phyloP scores from a whole-genome alignment of 306 rosid genomes.

The Trifolium fragiferum region DNA sequence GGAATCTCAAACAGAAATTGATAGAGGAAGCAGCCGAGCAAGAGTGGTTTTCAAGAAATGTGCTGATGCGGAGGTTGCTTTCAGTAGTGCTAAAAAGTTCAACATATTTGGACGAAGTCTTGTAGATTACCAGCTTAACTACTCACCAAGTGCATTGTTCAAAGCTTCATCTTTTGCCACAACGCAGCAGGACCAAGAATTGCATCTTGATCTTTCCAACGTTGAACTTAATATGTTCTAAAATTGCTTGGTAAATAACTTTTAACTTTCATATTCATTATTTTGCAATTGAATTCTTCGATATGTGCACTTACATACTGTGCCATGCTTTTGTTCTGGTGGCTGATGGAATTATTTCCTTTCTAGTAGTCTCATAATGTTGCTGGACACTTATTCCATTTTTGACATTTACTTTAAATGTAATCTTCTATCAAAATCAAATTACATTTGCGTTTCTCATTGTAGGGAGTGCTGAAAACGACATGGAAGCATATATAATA shows the following conservation, averaged over 20 bases:
- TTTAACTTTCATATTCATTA: conserved; percentile 28
- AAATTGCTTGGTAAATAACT: conserved; percentile 52
- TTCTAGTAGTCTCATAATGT: not conserved
- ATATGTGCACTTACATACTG: not conserved
- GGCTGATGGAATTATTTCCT: conserved; percentile 37
- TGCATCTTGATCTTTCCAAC: conserved; percentile 72
- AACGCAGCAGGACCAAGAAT: conserved; percentile 71
- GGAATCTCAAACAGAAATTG: conserved; percentile 91
- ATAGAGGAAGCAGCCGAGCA: conserved; percentile 75
- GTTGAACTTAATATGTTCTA: conserved; percentile 63
- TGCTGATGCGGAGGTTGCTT: conserved; percentile 84
- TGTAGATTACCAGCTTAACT: conserved; percentile 82
- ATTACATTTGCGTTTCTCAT: not conserved
- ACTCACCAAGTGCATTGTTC: conserved; percentile 68
- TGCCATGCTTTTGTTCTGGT: conserved; percentile 22
- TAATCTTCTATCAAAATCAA: not conserved
- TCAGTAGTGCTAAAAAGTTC: conserved; percentile 79
- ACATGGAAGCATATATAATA: not conserved
- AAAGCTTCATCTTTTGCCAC: conserved; percentile 61
- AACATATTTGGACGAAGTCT: conserved; percentile 75
- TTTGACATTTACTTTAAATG: conserved; percentile 18
- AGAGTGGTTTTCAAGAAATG: conserved; percentile 83
- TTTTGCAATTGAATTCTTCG: conserved; percentile 27
- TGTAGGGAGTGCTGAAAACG: conserved; percentile 14
- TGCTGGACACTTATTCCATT: not conserved